Evolutionary conservation across 768 basidiomycete genomes (phyloP), one percentile per base, ranked within the genome.

Genomic region (Lentinula raphanica): DNA sequence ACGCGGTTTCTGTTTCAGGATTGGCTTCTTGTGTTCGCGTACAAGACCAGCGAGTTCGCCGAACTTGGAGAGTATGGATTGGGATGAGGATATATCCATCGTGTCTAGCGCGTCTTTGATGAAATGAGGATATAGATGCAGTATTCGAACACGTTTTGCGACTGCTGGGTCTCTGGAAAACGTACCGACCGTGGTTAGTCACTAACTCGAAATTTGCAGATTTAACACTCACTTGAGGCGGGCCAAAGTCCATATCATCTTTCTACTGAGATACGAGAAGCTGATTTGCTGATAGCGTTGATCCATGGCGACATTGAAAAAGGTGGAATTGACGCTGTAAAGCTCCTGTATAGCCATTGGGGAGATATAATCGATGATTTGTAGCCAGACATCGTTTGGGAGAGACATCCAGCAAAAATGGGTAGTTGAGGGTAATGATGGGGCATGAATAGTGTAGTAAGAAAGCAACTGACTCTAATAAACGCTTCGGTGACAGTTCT

Each of bases 51-150:
- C 58, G 38, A 76, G 45, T 39, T 58, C 57, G 19, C 28, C 48
- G 27, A 39, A 19, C 23, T 40, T 40, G 36, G 49, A 53, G 9
- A 49, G 39, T 11, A 53, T 15, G 8, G 58, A 50, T 36, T 38
- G 58, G 12, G 46, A 32, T 23, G 48, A 36, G 17, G 46, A 19
- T 31, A 19, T 5, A 42, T 50, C 42, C 46, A 51, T 53, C 27
- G 35, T 50, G 29, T 44, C 40, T 12, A 81, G 64, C 15, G 54
- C 54, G 9, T 56, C 54, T 21, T 56, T 56, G 15, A 56, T 42
- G 59, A 81, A 81, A 19, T 74, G 76, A 1, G 80, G 80, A 64
- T 80, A 78, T 17, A 80, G 67, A 56, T 79, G 76, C 1, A 81
- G 66, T 1, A 79, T 76, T 51, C 76, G 72, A 27, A 81, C 80